These are phyloP conservation scores for Batkoa obscura DNA, from an alignment of 371 early-diverging fungal genomes.

Conservation along the genomic window DNA sequence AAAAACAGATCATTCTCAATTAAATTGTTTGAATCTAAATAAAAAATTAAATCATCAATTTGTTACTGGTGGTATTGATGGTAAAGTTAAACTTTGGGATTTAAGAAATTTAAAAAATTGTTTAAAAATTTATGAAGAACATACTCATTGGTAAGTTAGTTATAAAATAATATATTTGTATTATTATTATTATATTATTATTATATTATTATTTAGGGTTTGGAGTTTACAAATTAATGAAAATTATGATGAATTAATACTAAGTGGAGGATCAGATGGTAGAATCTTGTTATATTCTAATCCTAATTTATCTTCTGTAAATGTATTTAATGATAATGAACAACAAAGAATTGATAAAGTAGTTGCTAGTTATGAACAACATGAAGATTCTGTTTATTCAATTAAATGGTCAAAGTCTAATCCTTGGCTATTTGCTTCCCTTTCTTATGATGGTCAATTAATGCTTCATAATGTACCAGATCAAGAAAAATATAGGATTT, in stretches of 20 bases:
- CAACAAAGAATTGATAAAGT: conserved; percentile 9
- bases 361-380: conserved; percentile 38
- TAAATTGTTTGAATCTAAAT: too few relatives aligned
- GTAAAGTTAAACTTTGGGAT: conserved; percentile 69
- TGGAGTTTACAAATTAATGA: conserved; percentile 66
- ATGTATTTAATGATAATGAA: conserved; percentile 12
- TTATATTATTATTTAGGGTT: conserved; percentile 28
- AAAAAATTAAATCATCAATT: conserved; percentile 56
- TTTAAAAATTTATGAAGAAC: conserved; percentile 40
- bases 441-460: conserved; percentile 80
- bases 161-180: too few relatives aligned
- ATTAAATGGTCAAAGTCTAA: conserved; percentile 76
- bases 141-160: conserved; percentile 58
- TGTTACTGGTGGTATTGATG: conserved; percentile 72
- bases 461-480: conserved; percentile 74
- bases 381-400: conserved; percentile 81
- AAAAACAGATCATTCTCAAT: too few relatives aligned
- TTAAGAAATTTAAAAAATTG: conserved; percentile 27
- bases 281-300: conserved; percentile 64
- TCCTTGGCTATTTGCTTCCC: conserved; percentile 86
- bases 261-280: conserved; percentile 68
- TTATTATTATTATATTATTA: too few relatives aligned
- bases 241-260: conserved; percentile 73
- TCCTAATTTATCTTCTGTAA: conserved; percentile 55
- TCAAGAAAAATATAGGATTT: conserved; percentile 73